Evolutionary conservation across 345 rosid species (phyloP), one percentile per base, ranked within the genome.

Genomic region (Aethionema arabicum): DNA sequence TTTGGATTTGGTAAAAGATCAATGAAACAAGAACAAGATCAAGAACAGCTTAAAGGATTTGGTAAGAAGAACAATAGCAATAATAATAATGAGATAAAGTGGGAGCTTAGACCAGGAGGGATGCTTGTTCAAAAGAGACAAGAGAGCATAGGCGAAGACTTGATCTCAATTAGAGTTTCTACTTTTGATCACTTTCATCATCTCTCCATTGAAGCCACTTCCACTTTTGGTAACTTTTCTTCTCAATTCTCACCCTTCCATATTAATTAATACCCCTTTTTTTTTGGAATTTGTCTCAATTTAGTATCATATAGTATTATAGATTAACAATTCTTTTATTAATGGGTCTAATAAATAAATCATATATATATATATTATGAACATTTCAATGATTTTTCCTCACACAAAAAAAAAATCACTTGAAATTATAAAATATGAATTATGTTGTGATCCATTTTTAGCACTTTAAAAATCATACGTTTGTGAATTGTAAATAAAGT

Each of bases 121-220:
- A 84, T 91, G 98, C 88, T 91, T 39, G 98, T 91, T 69, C 98
- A 91, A 36, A 88, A 82, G 76, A 82, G 96, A 68, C 89, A 77
- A 58, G 65, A 74, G 6, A 48, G 73, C 47, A 66, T 68, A 46
- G 79, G 71, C 30, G 82, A 64, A 13, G 86, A 81, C 67, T 30
- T 77, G 70, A 84, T 90, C 73, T 72, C 81, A 8, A 33, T 87
- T 6, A 87, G 85, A 72, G 85, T 89, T 75, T 85, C 96, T 5
- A 81, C 86, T 50, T 83, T 84, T 67, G 68, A 90, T 37, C 77
- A 78, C 51, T 82, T 69, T 62, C 96, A 82, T 72, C 76, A 82
- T 65, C 87, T 89, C 35, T 85, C 97, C 76, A 77, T 93, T 53
- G 77, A 82, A 69, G 74, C 91, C 12, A 87, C 91, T 63, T 89